Percentiles rank a stretch among this genome's conserved stretches.
Evolutionary conservation across 1,139 yeast genomes (phyloP).

Genomic region (Candida sojae): DNA sequence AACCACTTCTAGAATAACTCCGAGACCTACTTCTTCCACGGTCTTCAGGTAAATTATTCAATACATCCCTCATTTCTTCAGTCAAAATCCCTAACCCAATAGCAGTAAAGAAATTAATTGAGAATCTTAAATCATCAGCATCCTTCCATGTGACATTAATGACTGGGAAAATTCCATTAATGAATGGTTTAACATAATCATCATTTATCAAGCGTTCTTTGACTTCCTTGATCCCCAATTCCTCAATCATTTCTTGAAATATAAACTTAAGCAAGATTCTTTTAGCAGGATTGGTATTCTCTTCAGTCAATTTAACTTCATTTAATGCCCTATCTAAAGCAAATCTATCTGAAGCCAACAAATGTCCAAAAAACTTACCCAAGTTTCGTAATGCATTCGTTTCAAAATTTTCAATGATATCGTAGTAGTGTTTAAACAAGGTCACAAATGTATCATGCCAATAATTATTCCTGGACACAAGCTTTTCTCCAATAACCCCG

Average conservation of each 20-base stretch:
- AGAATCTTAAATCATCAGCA: conserved; percentile 68
- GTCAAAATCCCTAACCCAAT: conserved; percentile 86
- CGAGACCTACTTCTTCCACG: conserved; percentile 20
- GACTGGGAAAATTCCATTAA: conserved; percentile 54
- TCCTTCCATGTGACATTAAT: conserved; percentile 39
- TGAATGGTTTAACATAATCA: conserved; percentile 42
- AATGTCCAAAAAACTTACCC: conserved; percentile 85
- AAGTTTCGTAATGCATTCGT: conserved; percentile 74
- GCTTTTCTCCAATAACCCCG: conserved; percentile 74
- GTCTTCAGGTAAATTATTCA: conserved; percentile 25
- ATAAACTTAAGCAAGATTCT: conserved; percentile 82
- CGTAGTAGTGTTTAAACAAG: conserved; percentile 60
- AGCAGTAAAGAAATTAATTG: conserved; percentile 91
- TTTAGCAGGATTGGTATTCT: conserved; percentile 73
- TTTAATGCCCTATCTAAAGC: conserved; percentile 54
- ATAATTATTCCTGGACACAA: conserved; percentile 43
- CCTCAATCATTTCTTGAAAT: conserved; percentile 79
- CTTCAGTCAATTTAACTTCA: conserved; percentile 62
- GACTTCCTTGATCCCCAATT: conserved; percentile 61
- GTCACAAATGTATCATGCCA: conserved; percentile 61
- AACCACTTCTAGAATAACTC: conserved; percentile 17
- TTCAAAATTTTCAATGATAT: conserved; percentile 64
- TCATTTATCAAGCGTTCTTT: conserved; percentile 52
- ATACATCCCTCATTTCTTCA: conserved; percentile 70
- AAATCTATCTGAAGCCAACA: conserved; percentile 70